Base-by-base conservation (phyloP, 2,329 filamentous ascomycete genomes). In the Colletotrichum eleusines region DNA sequence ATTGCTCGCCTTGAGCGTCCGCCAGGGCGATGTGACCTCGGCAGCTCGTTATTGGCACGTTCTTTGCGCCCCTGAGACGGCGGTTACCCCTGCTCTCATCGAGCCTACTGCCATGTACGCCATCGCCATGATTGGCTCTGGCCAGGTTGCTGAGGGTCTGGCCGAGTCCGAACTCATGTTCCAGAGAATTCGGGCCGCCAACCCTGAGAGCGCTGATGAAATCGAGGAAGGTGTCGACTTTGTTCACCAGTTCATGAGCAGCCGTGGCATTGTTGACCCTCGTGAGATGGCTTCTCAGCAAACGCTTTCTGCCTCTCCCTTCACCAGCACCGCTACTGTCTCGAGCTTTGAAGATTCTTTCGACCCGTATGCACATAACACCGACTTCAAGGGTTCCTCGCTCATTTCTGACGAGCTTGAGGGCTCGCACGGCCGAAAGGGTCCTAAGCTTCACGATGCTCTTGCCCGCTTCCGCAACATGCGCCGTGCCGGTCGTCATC, bases 51-150 rank as follows among this genome's bases (percentile, higher is more conserved):
- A 94, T 83, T 98, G 95, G 94, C 87, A 89, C 63, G 85, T 93
- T 67, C 84, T 98, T 64, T 89, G 87, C 73, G 87, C 84, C 48
- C 86, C 90, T 2, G 87, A 90, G 69, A 85, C 89, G 76, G 84
- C 86, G 62, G 86, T 89, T 42, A 87, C 88, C 16, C 79, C 86
- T 64, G 84, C 90, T 40, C 91, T 97, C 80, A 92, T 97, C 73
- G 94, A 97, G 82, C 93, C 94, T 31, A 92, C 94, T 16, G 89
- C 93, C 68, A 97, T 98, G 94, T 97, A 95, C 77, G 90, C 93
- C 18, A 90, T 97, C 68, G 94, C 94, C 58, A 86, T 98, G 80
- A 92, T 98, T 78, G 92, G 93, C 64, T 94, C 93, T 73, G 94
- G 94, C 51, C 91, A 94, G 76, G 88, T 95, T 59, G 90, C 91